A percentile compares a stretch with the other conserved stretches of the same genome.
These are phyloP conservation scores for Cymodocea nodosa DNA, from an alignment of 116 monocot species.

Conservation along the genomic window DNA sequence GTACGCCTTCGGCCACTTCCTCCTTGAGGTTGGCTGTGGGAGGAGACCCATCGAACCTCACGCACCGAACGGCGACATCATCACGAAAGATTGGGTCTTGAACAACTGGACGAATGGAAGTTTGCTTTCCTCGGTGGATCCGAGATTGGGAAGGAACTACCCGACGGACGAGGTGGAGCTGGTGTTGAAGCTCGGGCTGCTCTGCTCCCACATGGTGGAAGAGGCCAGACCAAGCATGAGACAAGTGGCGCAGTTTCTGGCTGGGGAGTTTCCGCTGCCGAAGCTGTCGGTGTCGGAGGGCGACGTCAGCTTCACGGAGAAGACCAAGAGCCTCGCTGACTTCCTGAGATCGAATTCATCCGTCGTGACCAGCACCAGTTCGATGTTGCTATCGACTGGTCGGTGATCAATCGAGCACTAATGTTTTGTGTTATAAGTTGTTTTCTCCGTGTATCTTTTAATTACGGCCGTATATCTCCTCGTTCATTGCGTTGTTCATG, in stretches of 20 bases:
- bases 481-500: no score
- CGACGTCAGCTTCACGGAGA: no score
- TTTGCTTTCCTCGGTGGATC: slow-evolving; percentile 11
- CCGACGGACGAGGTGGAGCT: slow-evolving; percentile 23
- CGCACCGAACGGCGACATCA: slow-evolving; percentile 9
- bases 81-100: slow-evolving; percentile 28
- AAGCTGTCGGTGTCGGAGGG: no score
- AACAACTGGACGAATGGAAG: slow-evolving; percentile 15
- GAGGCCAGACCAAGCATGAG: slow-evolving; percentile 22
- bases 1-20: slow-evolving; percentile 41
- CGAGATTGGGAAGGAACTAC: slow-evolving; percentile 13
- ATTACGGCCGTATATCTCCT: no score
- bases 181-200: slow-evolving; percentile 35
- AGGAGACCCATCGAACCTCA: slow-evolving; percentile 22
- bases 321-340: no score
- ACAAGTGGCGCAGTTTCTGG: background rate
- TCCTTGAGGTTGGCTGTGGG: slow-evolving; percentile 39
- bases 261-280: background rate
- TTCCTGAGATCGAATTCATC: no score
- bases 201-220: slow-evolving; percentile 31
- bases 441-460: no score
- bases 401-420: no score
- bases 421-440: no score
- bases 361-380: no score
- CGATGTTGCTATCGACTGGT: no score